A percentile compares a stretch with the other conserved stretches of the same genome.
Evolutionary conservation across 441 rosid species (phyloP).

Genomic region (Isatis lusitanica): DNA sequence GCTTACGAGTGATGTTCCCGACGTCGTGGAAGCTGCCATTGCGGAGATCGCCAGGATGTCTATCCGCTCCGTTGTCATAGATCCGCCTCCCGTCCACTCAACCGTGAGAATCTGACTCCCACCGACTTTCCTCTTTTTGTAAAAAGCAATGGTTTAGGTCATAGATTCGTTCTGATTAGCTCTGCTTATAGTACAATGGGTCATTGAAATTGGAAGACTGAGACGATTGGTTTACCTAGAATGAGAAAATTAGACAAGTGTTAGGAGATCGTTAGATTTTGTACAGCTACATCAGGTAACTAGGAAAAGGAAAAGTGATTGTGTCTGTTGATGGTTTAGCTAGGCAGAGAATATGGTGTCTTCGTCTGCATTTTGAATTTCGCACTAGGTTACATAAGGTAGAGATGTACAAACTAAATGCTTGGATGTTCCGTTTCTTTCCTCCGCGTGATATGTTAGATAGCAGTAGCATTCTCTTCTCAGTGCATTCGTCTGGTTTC

Average conservation of each 20-base stretch:
- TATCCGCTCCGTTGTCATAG: slow-evolving; percentile 38
- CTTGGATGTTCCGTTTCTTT: neutral
- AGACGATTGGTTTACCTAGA: neutral
- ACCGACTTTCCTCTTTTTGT: neutral
- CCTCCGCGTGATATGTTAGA: neutral
- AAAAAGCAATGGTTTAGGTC: neutral
- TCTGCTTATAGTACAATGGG: neutral
- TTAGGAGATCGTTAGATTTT: neutral
- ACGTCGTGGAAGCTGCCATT: slow-evolving; percentile 51
- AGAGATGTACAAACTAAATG: neutral
- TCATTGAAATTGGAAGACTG: neutral
- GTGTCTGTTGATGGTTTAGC: neutral
- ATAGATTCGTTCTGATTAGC: neutral
- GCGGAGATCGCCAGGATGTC: slow-evolving; percentile 68
- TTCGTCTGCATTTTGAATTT: neutral
- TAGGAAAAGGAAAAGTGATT: neutral
- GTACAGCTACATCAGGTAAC: neutral
- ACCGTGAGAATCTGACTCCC: slow-evolving; percentile 29
- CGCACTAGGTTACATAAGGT: neutral
- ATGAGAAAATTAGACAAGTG: neutral
- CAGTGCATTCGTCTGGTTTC: slow-evolving; percentile 1
- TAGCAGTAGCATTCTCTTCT: neutral
- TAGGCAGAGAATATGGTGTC: neutral
- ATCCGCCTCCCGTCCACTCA: slow-evolving; percentile 41
- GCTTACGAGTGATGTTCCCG: slow-evolving; percentile 48